phyloP scores from a whole-genome alignment of 2,329 filamentous ascomycete genomes.

The Mycocentrospora acerina region DNA sequence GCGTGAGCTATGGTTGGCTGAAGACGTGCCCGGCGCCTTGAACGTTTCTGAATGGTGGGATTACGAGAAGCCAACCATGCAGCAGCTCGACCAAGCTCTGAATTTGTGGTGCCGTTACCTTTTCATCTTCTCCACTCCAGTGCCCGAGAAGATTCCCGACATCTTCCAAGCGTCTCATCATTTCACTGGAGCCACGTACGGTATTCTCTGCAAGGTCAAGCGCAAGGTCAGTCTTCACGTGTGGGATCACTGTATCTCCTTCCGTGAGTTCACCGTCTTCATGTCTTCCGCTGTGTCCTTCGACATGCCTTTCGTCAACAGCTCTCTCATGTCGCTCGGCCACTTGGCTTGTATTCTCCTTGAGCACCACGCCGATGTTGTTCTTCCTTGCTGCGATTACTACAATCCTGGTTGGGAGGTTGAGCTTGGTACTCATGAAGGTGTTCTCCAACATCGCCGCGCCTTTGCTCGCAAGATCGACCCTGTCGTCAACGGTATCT shows the following conservation, averaged over 20 bases:
- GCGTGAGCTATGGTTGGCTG: constrained; percentile 46
- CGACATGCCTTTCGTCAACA: constrained; percentile 42
- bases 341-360: constrained; percentile 53
- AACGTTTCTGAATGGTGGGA: constrained; percentile 46
- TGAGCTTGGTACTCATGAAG: constrained; percentile 61
- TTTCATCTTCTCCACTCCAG: constrained; percentile 60
- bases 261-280: constrained; percentile 55
- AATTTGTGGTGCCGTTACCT: constrained; percentile 50
- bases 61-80: constrained; percentile 39
- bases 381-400: constrained; percentile 50
- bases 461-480: constrained; percentile 62
- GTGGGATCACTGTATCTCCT: constrained; percentile 65
- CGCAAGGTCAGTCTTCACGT: constrained; percentile 63
- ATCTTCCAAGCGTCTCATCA: constrained; percentile 66
- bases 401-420: constrained; percentile 66
- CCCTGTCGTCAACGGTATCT: constrained; percentile 66
- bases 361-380: constrained; percentile 60
- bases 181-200: constrained; percentile 61
- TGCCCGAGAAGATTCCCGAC: constrained; percentile 58
- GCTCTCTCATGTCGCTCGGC: constrained; percentile 40
- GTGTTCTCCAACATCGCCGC: constrained; percentile 58
- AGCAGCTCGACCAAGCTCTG: constrained; percentile 3
- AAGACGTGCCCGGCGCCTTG: constrained; percentile 42
- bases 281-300: constrained; percentile 44
- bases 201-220: constrained; percentile 63